Conservation (phyloP, 208 protist species). For the Trypanosoma melophagium region DNA sequence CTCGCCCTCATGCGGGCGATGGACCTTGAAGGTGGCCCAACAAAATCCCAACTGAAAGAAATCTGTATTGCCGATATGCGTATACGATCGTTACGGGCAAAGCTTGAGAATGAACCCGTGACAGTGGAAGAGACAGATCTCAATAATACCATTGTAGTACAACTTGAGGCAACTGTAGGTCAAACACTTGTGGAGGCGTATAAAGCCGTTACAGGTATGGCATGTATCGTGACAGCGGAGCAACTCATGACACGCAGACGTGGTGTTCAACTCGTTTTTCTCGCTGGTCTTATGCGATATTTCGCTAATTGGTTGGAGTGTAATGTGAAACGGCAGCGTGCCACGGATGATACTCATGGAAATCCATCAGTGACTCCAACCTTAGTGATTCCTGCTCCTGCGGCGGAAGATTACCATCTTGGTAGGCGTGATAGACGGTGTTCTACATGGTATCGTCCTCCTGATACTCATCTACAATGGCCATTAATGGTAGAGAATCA, state of each 20-base stretch:
- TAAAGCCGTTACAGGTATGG: slow-evolving; percentile 54
- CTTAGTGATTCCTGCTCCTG: neutral
- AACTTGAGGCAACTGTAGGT: slow-evolving; percentile 30
- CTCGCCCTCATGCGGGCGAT: slow-evolving; percentile 19
- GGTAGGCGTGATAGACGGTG: slow-evolving; percentile 36
- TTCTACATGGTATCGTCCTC: slow-evolving; percentile 62
- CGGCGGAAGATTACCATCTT: neutral
- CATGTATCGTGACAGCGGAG: slow-evolving; percentile 49
- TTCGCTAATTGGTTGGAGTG: slow-evolving; percentile 72
- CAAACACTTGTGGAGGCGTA: slow-evolving; percentile 59
- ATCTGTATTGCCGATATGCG: slow-evolving; percentile 7
- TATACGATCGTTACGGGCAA: slow-evolving; percentile 6
- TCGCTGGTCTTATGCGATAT: slow-evolving; percentile 67
- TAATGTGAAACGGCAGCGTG: slow-evolving; percentile 35
- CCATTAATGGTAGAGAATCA: slow-evolving; percentile 47
- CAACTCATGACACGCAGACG: slow-evolving; percentile 54
- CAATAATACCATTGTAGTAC: neutral
- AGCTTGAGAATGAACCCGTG: slow-evolving; percentile 7
- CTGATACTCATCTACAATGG: slow-evolving; percentile 55
- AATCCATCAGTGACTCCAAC: neutral
- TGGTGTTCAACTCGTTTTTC: slow-evolving; percentile 52
- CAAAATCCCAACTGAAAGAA: slow-evolving; percentile 7
- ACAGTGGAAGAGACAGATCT: neutral
- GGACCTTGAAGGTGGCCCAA: slow-evolving; percentile 20
- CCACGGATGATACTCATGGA: slow-evolving; percentile 8